Base-by-base conservation (phyloP, 108 stramenopile genomes). In the Cyclotella distinguenda region DNA sequence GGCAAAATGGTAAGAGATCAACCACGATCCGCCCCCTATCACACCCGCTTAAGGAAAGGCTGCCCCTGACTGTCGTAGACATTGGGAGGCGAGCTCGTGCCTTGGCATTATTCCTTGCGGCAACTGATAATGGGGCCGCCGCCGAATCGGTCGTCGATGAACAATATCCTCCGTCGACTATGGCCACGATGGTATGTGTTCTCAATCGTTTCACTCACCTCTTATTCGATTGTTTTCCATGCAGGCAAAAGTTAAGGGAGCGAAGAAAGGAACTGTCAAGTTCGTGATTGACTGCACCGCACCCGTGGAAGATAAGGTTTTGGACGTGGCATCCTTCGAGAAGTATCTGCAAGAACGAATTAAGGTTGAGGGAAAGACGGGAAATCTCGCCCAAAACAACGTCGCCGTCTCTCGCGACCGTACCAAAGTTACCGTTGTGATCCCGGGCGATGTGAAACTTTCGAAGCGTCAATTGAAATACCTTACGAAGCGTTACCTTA, bases 401-500 rank as follows among this genome's bases (percentile, higher is more conserved):
- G 94, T 99, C 60, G 79, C 77, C 31, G 90, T 99, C 68, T 48
- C 83, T 42, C 79, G 87, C 42, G 98, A 99, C 60, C 82, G 88
- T 57, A 95, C 93, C 57, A 95, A 97, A 84, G 59, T 95, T 68
- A 90, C 89, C 30, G 84, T 99, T 64, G 72, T 87, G 26, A 85
- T 88, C 31, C 87, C 91, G 3, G 82, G 91, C n/a, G 96, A 97
- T 38, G 77, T 95, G 18, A 79, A 82, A 39, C 91, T 98, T 75
- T 90, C 93, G 59, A 99, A 99, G 88, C 90, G 98, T 61, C 97
- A 99, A 82, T 78, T 99, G 39, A 99, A 99, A 80, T 99, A 98
- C 84, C 82, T 99, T 18, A 83, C 95, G 61, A 99, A 99, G 92
- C 90, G 97, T 73, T 98, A 97, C 94, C 90, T 99, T 75, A 97